A percentile compares a stretch with the other conserved stretches of the same genome.
Evolutionary conservation across 2,329 filamentous ascomycete species (phyloP).

Genomic region (Botrytis sinoallii): DNA sequence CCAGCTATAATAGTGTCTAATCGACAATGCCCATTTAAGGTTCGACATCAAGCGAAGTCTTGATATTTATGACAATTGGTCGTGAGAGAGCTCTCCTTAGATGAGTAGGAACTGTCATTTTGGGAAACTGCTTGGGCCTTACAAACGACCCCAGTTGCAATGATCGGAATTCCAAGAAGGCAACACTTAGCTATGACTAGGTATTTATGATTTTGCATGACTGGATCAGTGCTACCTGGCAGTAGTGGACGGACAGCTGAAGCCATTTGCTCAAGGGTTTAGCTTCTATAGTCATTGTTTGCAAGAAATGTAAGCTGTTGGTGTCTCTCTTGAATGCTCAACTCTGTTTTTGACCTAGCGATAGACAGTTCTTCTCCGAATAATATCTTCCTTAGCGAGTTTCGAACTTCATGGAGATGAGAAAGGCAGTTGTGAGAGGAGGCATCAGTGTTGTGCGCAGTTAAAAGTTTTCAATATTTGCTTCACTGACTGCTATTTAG

Average conservation of each 20-base stretch:
- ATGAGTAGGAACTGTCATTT: background rate
- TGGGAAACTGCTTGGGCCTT: background rate
- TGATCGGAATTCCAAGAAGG: background rate
- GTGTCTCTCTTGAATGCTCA: background rate
- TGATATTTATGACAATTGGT: background rate
- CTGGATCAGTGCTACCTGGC: background rate
- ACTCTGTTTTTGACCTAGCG: background rate
- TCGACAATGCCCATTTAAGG: background rate
- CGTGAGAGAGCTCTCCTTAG: background rate
- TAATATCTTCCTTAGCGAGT: background rate
- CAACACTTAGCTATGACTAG: background rate
- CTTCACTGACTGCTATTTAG: background rate
- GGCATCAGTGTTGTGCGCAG: background rate
- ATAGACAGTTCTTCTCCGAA: background rate
- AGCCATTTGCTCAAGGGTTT: background rate
- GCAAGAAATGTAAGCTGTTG: background rate
- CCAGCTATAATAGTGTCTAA: background rate
- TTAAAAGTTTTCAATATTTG: background rate
- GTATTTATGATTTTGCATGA: background rate
- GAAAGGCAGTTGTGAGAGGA: background rate
- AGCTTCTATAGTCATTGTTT: background rate
- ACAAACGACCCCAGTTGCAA: background rate
- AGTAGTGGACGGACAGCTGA: background rate
- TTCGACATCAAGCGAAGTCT: background rate
- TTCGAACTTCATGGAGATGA: background rate